Evolutionary conservation across 495 filamentous ascomycete species (phyloP).

Genomic region (Filosporella fistucella): DNA sequence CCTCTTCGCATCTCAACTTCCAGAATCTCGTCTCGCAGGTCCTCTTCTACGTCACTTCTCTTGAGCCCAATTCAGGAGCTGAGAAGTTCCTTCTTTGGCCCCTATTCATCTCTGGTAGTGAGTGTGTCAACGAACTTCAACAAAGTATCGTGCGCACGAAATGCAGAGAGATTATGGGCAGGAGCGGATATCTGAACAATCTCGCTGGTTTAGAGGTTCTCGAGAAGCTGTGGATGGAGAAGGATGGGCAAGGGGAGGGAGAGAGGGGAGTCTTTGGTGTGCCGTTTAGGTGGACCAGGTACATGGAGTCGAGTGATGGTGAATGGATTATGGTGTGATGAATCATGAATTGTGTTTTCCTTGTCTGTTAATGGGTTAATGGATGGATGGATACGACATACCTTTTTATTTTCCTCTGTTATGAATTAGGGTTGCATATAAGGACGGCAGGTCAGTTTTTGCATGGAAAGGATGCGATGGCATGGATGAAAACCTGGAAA

Average conservation of each 20-base stretch:
- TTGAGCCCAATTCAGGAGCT: constrained; percentile 57
- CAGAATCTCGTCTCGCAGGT: constrained; percentile 77
- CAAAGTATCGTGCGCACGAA: constrained; percentile 71
- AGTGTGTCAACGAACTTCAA: constrained; percentile 80
- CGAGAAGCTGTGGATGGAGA: constrained; percentile 74
- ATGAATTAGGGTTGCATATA: too few relatives aligned
- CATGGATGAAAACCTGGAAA: too few relatives aligned
- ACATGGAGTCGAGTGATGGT: constrained; percentile 71
- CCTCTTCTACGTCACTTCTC: constrained; percentile 73
- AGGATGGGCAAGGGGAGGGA: constrained; percentile 33
- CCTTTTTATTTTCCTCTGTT: too few relatives aligned
- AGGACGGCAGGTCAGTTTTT: too few relatives aligned
- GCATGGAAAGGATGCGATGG: too few relatives aligned
- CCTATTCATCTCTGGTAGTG: constrained; percentile 84
- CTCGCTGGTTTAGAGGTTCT: constrained; percentile 78
- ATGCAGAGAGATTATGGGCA: constrained; percentile 79
- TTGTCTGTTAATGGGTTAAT: too few relatives aligned
- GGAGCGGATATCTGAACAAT: constrained; percentile 91
- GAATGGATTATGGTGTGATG: constrained; percentile 81
- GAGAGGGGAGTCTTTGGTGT: constrained; percentile 30
- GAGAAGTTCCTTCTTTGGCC: constrained; percentile 95
- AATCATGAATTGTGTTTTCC: neutral
- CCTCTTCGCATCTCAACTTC: constrained; percentile 73
- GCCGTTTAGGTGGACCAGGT: constrained; percentile 71
- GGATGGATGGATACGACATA: too few relatives aligned